These are phyloP conservation scores for Pseudogymnoascus sp. DNA, from an alignment of 2,329 filamentous ascomycete species.

Conservation along the genomic window DNA sequence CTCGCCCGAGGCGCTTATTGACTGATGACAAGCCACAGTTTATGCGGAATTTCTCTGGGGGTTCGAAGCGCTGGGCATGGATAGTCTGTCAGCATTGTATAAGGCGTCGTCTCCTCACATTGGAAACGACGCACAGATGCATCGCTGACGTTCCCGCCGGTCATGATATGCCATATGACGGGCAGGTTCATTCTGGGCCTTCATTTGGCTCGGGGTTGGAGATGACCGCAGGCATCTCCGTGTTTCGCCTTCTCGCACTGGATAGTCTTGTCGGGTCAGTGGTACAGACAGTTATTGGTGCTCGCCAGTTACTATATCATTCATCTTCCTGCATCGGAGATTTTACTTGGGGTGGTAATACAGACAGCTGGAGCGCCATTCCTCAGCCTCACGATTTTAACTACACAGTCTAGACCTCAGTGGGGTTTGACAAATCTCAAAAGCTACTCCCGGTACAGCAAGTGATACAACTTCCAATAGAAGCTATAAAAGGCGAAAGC, in stretches of 20 bases:
- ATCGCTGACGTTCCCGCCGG: background rate
- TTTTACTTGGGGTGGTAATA: background rate
- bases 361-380: background rate
- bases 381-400: background rate
- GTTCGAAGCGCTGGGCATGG: background rate
- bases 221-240: background rate
- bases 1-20: background rate
- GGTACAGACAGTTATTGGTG: background rate
- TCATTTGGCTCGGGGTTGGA: background rate
- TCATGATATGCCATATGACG: background rate
- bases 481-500: background rate
- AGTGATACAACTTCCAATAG: background rate
- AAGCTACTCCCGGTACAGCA: background rate
- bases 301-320: background rate
- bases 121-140: background rate
- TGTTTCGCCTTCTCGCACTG: background rate
- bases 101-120: background rate
- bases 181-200: background rate
- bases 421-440: background rate
- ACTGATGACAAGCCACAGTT: background rate
- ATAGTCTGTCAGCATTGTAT: background rate
- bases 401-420: background rate
- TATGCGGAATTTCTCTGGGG: background rate
- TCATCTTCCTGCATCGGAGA: background rate
- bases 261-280: background rate